Percentiles rank a stretch among this genome's conserved stretches.
phyloP scores from a whole-genome alignment of 73 alveolate species.

The Tetrahymena borealis region DNA sequence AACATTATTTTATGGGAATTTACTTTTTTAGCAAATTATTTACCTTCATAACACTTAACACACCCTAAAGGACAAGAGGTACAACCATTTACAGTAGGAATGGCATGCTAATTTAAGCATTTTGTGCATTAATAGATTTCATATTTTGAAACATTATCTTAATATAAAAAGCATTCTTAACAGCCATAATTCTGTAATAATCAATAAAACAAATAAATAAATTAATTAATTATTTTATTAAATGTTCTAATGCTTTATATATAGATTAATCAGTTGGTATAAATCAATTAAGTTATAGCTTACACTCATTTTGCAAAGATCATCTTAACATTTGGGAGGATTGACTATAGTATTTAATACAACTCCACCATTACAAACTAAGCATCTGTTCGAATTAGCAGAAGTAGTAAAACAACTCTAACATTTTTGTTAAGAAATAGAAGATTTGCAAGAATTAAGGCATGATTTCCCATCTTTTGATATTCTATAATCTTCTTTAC shows the following conservation, averaged over 20 bases:
- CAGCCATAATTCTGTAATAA: not conserved
- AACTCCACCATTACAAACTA: not conserved
- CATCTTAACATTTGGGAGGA: not conserved
- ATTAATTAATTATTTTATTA: not conserved
- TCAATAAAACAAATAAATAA: not conserved
- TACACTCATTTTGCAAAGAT: not conserved
- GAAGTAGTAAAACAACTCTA: not conserved
- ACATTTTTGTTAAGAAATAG: not conserved
- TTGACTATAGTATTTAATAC: not conserved
- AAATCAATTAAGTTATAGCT: not conserved
- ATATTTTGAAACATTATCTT: not conserved
- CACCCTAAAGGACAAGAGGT: not conserved
- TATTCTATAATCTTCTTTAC: not conserved
- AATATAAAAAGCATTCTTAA: not conserved
- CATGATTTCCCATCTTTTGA: not conserved
- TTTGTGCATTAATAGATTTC: not conserved
- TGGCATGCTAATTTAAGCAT: not conserved
- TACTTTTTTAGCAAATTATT: no score
- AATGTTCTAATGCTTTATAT: not conserved
- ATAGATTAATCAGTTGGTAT: no score
- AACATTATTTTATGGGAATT: not conserved
- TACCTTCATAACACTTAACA: not conserved
- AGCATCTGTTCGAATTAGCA: not conserved
- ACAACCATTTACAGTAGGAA: not conserved
- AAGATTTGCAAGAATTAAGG: not conserved